These are phyloP conservation scores for Borovskyia barvae DNA, from an alignment of 208 protist species.

Conservation along the genomic window DNA sequence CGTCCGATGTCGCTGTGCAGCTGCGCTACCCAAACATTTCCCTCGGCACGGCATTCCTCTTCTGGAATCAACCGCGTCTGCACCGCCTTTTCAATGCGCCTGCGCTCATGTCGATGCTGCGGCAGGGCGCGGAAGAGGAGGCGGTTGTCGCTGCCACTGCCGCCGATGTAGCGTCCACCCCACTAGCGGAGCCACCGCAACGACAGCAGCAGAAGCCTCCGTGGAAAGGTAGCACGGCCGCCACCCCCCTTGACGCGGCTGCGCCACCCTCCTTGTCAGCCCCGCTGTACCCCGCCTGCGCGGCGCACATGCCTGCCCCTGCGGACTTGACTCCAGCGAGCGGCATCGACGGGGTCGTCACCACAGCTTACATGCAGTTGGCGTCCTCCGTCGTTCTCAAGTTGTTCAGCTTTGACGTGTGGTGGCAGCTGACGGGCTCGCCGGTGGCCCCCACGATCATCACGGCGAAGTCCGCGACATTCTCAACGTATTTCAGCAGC, in stretches of 20 bases:
- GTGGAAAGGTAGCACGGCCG: no score
- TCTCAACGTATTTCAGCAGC: not conserved
- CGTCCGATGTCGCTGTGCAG: not conserved
- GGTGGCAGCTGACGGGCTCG: conserved; percentile 27
- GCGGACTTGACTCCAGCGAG: not conserved
- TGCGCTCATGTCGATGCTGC: conserved; percentile 7
- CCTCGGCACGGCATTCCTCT: conserved; percentile 32
- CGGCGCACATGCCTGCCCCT: conserved; percentile 4
- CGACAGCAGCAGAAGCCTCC: not conserved
- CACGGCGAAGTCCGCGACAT: not conserved
- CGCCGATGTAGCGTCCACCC: no score
- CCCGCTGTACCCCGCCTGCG: conserved; percentile 9
- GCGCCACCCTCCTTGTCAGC: not conserved
- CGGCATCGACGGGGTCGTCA: not conserved
- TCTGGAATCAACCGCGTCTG: conserved; percentile 45
- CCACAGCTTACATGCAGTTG: conserved; percentile 20
- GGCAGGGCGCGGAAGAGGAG: no score
- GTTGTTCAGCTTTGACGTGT: conserved; percentile 45
- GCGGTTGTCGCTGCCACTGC: no score
- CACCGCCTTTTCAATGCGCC: conserved; percentile 40
- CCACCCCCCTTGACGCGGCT: no score
- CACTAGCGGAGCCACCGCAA: no score
- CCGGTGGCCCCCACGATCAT: not conserved
- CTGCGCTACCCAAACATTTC: conserved; percentile 7
- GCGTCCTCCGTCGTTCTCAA: conserved; percentile 37